Conservation (phyloP, 2,329 filamentous ascomycete species). For the Tolypocladium endophyticum region DNA sequence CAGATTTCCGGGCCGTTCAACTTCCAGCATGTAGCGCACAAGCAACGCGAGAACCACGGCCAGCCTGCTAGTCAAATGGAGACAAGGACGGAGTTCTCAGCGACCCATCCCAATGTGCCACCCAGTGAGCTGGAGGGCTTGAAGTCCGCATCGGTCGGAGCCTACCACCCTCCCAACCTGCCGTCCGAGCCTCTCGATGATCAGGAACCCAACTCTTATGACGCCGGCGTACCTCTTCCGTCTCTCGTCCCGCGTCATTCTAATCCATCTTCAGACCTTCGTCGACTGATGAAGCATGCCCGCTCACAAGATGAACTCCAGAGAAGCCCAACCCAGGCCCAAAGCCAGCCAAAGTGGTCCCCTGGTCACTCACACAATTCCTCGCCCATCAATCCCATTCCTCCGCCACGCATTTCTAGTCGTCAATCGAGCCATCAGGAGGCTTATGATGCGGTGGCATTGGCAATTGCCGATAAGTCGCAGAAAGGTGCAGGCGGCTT, state of each 20-base stretch:
- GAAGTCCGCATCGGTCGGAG: not conserved
- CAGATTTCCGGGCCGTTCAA: slow-evolving; percentile 56
- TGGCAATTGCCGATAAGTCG: slow-evolving; percentile 28
- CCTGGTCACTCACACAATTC: slow-evolving; percentile 22
- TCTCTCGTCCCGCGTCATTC: slow-evolving; percentile 9
- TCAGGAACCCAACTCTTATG: not conserved
- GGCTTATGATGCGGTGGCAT: slow-evolving; percentile 23
- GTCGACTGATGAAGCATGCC: slow-evolving; percentile 29
- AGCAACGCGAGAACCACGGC: slow-evolving; percentile 34
- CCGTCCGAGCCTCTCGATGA: slow-evolving; percentile 22
- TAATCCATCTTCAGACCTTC: slow-evolving; percentile 13
- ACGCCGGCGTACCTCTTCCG: slow-evolving; percentile 3
- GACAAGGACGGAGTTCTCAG: not conserved
- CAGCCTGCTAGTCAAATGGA: not conserved
- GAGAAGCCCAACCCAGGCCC: slow-evolving; percentile 36
- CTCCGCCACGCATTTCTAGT: slow-evolving; percentile 45
- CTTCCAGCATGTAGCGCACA: slow-evolving; percentile 55
- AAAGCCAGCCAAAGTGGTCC: slow-evolving; percentile 30
- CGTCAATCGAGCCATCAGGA: slow-evolving; percentile 37
- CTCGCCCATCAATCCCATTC: slow-evolving; percentile 27
- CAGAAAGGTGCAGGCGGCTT: slow-evolving; percentile 31
- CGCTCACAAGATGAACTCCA: slow-evolving; percentile 41
- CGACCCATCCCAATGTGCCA: not conserved
- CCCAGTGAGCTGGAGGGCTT: not conserved
- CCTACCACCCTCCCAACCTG: not conserved